Evolutionary conservation across 2,329 filamentous ascomycete genomes (phyloP), one percentile per base, ranked within the genome.

Genomic region (Ophiostoma tasmaniense): DNA sequence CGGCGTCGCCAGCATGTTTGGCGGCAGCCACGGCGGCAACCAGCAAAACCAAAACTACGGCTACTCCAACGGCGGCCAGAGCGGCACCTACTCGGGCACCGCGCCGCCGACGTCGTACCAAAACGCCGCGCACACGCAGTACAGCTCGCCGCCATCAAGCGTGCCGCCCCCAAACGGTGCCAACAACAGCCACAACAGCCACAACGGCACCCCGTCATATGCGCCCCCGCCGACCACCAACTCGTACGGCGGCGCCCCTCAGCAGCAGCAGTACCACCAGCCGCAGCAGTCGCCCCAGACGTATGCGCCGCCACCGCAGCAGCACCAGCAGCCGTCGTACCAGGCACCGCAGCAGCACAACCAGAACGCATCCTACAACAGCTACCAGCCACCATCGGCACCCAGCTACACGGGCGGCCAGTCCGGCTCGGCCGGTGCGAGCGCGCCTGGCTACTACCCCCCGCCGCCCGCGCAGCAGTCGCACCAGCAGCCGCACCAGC

Each of bases 101-200:
- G 86, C 88, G 52, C 89, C 89, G 14, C 84, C 86, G n/a, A 77
- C 83, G 17, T 83, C 85, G 7, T 89, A 89, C 75, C 84, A 88
- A 73, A 78, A 75, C 35, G 75, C 76, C 25, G 74, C 76, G 35
- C 72, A 73, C 59, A 67, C 73, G 66, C 70, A 73, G 35, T 70
- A 71, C 72, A 74, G 64, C 65, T 14, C 68, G 17, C 68, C 68
- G 14, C 52, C 52, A 6, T 20, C 17, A 10, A 33, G 61, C 2
- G 61, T 17, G 13, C 20, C 35, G 13, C 20, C 35, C 10, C 37
- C 35, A 20, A 22, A n/a, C 7, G 22, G n/a, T 22, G 45, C 4
- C 42, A 28, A 22, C 39, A 25, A 2, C 64, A n/a, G 2, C 64
- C 50, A 25, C 61, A 39, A 35, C 59, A 20, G 62, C 62, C 33